Evolutionary conservation across 2,329 filamentous ascomycete species (phyloP), one percentile per base, ranked within the genome.

Genomic region (Venturia carpophila): DNA sequence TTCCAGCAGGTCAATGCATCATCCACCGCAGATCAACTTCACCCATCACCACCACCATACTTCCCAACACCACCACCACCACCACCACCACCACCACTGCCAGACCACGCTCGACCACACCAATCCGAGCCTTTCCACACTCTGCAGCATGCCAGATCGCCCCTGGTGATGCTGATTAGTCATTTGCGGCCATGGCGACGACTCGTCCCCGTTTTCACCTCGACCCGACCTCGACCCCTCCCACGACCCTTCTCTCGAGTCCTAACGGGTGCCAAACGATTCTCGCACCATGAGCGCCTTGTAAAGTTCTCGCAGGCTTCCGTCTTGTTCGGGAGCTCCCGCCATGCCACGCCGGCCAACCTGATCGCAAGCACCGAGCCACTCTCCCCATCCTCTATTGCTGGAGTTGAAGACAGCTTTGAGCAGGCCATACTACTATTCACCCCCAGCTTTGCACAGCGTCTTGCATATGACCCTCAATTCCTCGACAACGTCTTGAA

Each of bases 101-200:
- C 9, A 21, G 2, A 4, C n/a, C 17, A 21, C 21, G 6, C 45
- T 9, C 5, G 2, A 21, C 2, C 45, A 10, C n/a, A 47, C 10
- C 45, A 21, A 47, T 49, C 47, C 19, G 21, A 27, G 21, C 13
- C 15, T 37, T 7, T 27, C 15, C 15, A 19, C 30, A 3, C 52
- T 34, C 52, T 37, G 27, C 52, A 58, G 30, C 52, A 58, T 58
- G 52, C 17, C 52, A 58, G 15, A 58, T 37, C 52, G 52, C 52
- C 19, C 17, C 24, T 52, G 52, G 30, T 64, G 27, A 64, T 64
- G 63, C 63, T 64, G 47, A n/a, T 15, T 34, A 30, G 63, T 58
- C 63, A 41, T 60, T 56, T 64, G 34, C 63, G 37, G 63, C 63
- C 63, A 64, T 64, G 63, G 63, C 63, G 37, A 56, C 37, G n/a